Conservation (phyloP, 768 basidiomycete species). For the Exsudoporus frostii region DNA sequence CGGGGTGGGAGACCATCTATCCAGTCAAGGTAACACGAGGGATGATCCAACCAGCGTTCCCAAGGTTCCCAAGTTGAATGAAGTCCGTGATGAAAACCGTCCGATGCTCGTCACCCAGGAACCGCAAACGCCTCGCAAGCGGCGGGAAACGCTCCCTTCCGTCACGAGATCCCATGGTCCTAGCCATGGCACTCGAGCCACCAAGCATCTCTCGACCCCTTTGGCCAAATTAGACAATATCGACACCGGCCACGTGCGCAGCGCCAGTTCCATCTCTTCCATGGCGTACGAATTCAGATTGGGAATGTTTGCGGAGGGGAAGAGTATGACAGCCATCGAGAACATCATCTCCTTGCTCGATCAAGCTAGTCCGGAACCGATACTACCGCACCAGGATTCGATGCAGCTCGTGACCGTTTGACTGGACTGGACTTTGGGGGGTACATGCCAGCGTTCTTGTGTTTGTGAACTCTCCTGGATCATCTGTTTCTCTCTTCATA, state of each 20-base stretch:
- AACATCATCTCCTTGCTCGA: constrained; percentile 30
- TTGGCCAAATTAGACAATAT: constrained; percentile 12
- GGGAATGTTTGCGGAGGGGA: constrained; percentile 24
- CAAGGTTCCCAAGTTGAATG: neutral
- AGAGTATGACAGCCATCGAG: constrained; percentile 22
- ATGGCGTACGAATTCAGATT: constrained; percentile 26
- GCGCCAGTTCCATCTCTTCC: constrained; percentile 25
- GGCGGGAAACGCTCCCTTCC: constrained; percentile 15
- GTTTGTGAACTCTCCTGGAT: neutral
- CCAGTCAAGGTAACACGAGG: neutral
- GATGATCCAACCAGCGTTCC: neutral
- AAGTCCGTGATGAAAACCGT: constrained; percentile 1
- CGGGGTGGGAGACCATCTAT: neutral
- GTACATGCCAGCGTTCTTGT: neutral
- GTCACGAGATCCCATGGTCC: neutral
- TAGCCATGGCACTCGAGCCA: neutral
- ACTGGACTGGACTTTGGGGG: neutral
- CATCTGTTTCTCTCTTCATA: neutral
- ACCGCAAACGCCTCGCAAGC: constrained; percentile 5
- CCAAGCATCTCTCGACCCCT: constrained; percentile 20
- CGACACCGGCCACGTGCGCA: constrained; percentile 11
- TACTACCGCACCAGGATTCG: neutral
- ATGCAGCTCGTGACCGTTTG: constrained; percentile 3
- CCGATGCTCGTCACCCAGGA: neutral
- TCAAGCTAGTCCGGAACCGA: constrained; percentile 20